These are phyloP conservation scores for Besnoitia besnoiti DNA, from an alignment of 169 alveolate species.

Conservation along the genomic window DNA sequence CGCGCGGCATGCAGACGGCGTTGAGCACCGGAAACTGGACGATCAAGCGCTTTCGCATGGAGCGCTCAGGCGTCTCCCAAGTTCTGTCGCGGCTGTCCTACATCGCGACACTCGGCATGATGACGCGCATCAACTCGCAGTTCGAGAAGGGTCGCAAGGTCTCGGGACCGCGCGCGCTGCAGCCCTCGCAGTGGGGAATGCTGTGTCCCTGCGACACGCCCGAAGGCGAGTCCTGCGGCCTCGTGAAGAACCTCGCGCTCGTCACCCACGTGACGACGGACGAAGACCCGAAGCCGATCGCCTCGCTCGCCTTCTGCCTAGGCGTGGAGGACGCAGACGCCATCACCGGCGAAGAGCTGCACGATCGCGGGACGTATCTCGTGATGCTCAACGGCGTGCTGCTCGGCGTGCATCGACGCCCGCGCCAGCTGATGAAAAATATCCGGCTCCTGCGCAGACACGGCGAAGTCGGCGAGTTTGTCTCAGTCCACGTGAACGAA, in stretches of 20 bases:
- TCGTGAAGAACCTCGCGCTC: constrained; percentile 96
- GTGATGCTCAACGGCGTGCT: constrained; percentile 96
- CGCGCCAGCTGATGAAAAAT: constrained; percentile 87
- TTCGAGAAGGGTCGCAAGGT: constrained; percentile 88
- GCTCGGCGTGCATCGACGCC: constrained; percentile 92
- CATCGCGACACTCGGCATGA: constrained; percentile 96
- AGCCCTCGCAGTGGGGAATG: constrained; percentile 99
- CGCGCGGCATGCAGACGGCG: constrained; percentile 96
- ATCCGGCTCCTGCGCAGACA: constrained; percentile 93
- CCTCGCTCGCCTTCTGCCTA: constrained; percentile 74
- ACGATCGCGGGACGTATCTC: constrained; percentile 80
- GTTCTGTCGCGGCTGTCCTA: constrained; percentile 96
- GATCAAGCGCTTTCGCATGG: constrained; percentile 98
- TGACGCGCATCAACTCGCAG: constrained; percentile 93
- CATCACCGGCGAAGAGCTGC: constrained; percentile 79
- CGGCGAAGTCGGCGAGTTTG: constrained; percentile 96
- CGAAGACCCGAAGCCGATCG: constrained; percentile 85
- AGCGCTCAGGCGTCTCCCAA: constrained; percentile 97
- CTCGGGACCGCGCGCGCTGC: constrained; percentile 99
- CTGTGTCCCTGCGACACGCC: constrained; percentile 99
- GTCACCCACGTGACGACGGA: constrained; percentile 99
- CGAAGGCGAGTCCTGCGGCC: constrained; percentile 99
- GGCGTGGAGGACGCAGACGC: constrained; percentile 91
- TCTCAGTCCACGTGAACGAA: constrained; percentile 93
- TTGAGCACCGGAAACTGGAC: constrained; percentile 99